Conservation (phyloP, 2,329 filamentous ascomycete genomes). For the Cyphellophora attinorum region DNA sequence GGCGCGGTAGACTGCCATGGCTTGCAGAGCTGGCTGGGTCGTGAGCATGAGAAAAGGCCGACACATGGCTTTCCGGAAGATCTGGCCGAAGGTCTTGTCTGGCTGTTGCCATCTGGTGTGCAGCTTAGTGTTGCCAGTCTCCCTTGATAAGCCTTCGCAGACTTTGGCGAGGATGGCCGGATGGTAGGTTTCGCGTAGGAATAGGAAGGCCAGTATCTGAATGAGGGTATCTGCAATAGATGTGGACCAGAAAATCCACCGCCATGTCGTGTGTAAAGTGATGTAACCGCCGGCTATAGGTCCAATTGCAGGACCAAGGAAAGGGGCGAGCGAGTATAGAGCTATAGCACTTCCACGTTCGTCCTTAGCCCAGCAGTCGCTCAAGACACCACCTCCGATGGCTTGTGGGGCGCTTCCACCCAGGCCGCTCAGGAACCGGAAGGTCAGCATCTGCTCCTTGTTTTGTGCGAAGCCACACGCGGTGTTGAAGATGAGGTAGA, state of each 20-base stretch:
- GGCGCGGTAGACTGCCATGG: slow-evolving; percentile 38
- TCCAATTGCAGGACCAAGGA: slow-evolving; percentile 21
- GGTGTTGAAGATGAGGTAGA: slow-evolving; percentile 39
- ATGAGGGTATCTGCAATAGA: slow-evolving; percentile 21
- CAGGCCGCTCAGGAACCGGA: slow-evolving; percentile 38
- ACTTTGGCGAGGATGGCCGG: not conserved
- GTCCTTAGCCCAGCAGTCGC: slow-evolving; percentile 25
- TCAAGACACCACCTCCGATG: slow-evolving; percentile 22
- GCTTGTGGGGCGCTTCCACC: slow-evolving; percentile 32
- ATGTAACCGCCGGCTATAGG: slow-evolving; percentile 19
- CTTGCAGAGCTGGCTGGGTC: slow-evolving; percentile 46
- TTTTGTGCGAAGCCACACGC: slow-evolving; percentile 39
- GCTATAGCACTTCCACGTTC: slow-evolving; percentile 22
- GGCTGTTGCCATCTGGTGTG: slow-evolving; percentile 1
- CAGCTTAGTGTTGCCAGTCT: slow-evolving; percentile 3
- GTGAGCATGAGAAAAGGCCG: slow-evolving; percentile 27
- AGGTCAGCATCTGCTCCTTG: slow-evolving; percentile 34
- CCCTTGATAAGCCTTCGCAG: not conserved
- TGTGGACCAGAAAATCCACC: slow-evolving; percentile 20
- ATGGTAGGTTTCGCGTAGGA: slow-evolving; percentile 6
- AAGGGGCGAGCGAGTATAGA: slow-evolving; percentile 22
- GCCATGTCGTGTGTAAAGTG: slow-evolving; percentile 15
- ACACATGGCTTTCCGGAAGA: not conserved
- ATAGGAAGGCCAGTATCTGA: slow-evolving; percentile 20
- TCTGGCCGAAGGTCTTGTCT: not conserved